These are phyloP conservation scores for Coemansia javaensis DNA, from an alignment of 192 early-diverging fungal species.

Conservation along the genomic window DNA sequence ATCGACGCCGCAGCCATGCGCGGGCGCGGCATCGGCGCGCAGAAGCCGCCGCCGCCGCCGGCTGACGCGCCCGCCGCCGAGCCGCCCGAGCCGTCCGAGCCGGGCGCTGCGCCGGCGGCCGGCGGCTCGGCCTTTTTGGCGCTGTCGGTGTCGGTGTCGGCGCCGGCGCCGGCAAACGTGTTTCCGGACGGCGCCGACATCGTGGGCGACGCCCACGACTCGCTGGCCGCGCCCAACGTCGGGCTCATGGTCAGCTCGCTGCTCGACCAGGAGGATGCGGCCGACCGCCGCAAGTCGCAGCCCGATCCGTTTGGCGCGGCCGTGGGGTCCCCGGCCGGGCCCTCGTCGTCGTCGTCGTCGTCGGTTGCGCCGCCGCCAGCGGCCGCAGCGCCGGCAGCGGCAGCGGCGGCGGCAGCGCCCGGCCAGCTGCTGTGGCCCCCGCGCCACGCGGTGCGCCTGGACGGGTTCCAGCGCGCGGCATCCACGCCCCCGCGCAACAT, in stretches of 20 bases:
- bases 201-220: slow-evolving; percentile 18
- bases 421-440: slow-evolving; percentile 44
- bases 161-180: slow-evolving; percentile 15
- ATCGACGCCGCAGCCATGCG: slow-evolving; percentile 21
- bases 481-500: slow-evolving; percentile 45
- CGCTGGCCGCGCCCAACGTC: slow-evolving; percentile 20
- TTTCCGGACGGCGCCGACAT: slow-evolving; percentile 29
- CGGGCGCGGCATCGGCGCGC: slow-evolving; percentile 8
- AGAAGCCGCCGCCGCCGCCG: slow-evolving; percentile 7
- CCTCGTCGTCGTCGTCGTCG: slow-evolving; percentile 3
- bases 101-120: slow-evolving; percentile 1
- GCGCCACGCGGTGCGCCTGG: slow-evolving; percentile 40
- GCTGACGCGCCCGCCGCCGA: slow-evolving; percentile 4
- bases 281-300: slow-evolving; percentile 32
- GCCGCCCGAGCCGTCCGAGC: too few species aligned
- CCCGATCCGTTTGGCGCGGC: slow-evolving; percentile 35
- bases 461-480: slow-evolving; percentile 43
- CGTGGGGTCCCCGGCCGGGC: slow-evolving; percentile 18
- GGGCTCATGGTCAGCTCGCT: slow-evolving; percentile 48
- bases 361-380: too few species aligned
- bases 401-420: not conserved
- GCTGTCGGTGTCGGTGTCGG: slow-evolving; percentile 29
- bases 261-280: slow-evolving; percentile 34
- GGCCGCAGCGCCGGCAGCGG: too few species aligned
- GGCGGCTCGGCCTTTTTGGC: slow-evolving; percentile 37